These are phyloP conservation scores for Elymus sibiricus DNA, from an alignment of 176 grass and related monocot species.

Conservation along the genomic window DNA sequence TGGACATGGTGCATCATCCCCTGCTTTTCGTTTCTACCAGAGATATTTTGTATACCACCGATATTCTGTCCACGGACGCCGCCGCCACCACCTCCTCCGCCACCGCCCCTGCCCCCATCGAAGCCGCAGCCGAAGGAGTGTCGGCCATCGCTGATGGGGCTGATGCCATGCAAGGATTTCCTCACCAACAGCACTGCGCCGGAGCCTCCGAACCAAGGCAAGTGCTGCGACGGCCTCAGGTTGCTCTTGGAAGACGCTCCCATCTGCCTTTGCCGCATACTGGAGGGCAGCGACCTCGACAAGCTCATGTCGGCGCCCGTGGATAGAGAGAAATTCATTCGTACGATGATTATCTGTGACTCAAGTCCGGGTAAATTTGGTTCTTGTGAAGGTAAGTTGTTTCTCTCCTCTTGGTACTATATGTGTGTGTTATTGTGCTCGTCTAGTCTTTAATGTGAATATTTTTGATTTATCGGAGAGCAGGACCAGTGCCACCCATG, in stretches of 20 bases:
- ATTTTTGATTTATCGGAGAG: background rate
- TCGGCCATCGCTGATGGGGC: background rate
- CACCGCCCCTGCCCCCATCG: background rate
- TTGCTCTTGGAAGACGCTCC: background rate
- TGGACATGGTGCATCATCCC: background rate
- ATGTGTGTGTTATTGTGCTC: too few species aligned
- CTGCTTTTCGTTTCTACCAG: background rate
- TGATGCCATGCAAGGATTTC: slow-evolving; percentile 24
- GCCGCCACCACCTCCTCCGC: fast-evolving
- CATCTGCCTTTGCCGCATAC: slow-evolving; percentile 22
- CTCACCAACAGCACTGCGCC: background rate
- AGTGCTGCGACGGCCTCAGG: slow-evolving; percentile 10
- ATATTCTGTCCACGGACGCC: background rate
- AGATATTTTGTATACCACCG: background rate
- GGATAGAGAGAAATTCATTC: background rate
- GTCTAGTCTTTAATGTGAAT: too few species aligned
- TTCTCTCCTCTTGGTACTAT: too few species aligned
- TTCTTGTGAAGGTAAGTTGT: too few species aligned
- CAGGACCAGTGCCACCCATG: background rate
- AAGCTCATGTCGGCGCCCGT: background rate
- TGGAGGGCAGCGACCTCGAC: background rate
- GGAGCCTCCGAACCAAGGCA: background rate
- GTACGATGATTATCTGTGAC: background rate
- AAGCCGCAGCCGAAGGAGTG: background rate
- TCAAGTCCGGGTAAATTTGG: too few species aligned